Percentiles rank a stretch among this genome's conserved stretches.
Evolutionary conservation across 306 rosid genomes (phyloP).

Genomic region (Quillaja saponaria): DNA sequence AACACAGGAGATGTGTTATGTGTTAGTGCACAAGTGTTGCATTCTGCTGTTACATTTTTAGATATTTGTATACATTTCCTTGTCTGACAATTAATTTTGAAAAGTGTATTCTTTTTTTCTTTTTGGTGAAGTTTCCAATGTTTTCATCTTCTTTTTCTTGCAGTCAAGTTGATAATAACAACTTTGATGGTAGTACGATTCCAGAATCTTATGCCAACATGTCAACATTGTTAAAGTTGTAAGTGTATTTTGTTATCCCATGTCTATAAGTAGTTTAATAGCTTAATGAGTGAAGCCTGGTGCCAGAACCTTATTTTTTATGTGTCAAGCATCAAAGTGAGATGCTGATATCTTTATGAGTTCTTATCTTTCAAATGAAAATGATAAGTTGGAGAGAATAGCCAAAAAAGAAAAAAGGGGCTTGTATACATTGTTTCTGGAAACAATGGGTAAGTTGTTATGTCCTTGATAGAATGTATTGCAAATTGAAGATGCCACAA

Average conservation of each 20-base stretch:
- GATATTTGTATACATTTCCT: not conserved
- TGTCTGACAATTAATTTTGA: constrained; percentile 5
- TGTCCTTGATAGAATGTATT: not conserved
- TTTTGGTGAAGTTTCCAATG: too few species aligned
- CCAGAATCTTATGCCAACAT: constrained; percentile 62
- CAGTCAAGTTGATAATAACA: constrained; percentile 94
- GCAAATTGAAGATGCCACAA: not conserved
- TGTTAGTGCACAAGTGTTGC: constrained; percentile 7
- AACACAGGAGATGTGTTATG: constrained; percentile 1
- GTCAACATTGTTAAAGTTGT: constrained; percentile 66
- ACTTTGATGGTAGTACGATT: constrained; percentile 64
- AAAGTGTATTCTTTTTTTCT: constrained; percentile 13
- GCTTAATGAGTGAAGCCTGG: constrained; percentile 6
- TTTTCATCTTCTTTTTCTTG: constrained; percentile 43
- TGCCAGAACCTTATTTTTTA: constrained; percentile 17
- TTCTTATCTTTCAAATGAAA: constrained; percentile 2
- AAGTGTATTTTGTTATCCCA: constrained; percentile 41
- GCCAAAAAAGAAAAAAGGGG: not conserved
- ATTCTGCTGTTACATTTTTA: constrained; percentile 6
- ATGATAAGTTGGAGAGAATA: constrained; percentile 1
- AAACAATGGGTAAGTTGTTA: constrained; percentile 1
- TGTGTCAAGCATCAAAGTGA: constrained; percentile 11
- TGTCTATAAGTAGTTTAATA: constrained; percentile 18
- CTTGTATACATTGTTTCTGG: not conserved
- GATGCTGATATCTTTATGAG: constrained; percentile 8